These are phyloP conservation scores for Capsicum baccatum DNA, from an alignment of 257 asterid species.

Conservation along the genomic window DNA sequence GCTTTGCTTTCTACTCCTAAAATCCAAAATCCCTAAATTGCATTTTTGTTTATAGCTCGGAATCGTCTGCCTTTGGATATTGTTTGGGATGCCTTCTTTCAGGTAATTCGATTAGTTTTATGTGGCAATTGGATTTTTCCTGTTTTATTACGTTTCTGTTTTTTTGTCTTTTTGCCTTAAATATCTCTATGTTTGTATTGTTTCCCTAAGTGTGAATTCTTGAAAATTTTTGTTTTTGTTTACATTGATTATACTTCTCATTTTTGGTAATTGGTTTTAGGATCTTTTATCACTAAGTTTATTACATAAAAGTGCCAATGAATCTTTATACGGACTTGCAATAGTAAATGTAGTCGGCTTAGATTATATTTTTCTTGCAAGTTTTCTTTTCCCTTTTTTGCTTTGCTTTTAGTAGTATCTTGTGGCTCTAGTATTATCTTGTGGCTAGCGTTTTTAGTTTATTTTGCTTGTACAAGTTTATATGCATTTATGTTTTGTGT, in stretches of 20 bases:
- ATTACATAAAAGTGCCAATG: not conserved
- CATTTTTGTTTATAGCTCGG: conserved; percentile 84
- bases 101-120: conserved; percentile 47
- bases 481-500: too few species aligned
- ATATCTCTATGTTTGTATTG: not conserved
- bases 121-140: not conserved
- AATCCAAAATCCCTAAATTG: conserved; percentile 69
- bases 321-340: not conserved
- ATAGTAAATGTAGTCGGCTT: not conserved
- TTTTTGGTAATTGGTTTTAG: conserved; percentile 10
- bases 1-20: conserved; percentile 50
- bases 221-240: conserved; percentile 9
- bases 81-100: conserved; percentile 86
- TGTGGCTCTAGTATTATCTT: too few species aligned
- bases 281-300: not conserved
- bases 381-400: not conserved
- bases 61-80: conserved; percentile 83
- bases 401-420: too few species aligned
- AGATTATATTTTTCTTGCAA: not conserved
- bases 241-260: conserved; percentile 6
- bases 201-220: conserved; percentile 23
- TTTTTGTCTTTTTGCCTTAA: conserved; percentile 12
- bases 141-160: not conserved
- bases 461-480: too few species aligned
- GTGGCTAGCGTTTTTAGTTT: too few species aligned